phyloP scores from a whole-genome alignment of 2,329 filamentous ascomycete genomes.

The Corinectria fuckeliana region DNA sequence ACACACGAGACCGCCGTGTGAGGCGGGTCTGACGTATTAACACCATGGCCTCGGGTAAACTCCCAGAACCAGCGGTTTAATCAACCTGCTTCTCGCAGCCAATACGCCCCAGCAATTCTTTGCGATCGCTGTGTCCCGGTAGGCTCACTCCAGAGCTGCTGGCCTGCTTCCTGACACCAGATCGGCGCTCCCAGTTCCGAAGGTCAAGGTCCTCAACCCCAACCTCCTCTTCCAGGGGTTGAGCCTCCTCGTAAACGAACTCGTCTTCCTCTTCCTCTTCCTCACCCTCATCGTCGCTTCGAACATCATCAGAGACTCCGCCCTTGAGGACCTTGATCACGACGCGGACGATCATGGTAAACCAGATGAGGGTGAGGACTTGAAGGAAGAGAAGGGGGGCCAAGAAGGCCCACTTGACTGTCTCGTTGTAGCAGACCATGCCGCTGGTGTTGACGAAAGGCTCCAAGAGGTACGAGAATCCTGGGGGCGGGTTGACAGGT shows the following conservation, averaged over 20 bases:
- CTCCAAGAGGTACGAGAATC: conserved; percentile 70
- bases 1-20: conserved; percentile 20
- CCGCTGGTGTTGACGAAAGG: conserved; percentile 76
- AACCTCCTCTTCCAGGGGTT: conserved; percentile 74
- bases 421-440: conserved; percentile 78
- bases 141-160: conserved; percentile 68
- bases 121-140: conserved; percentile 75
- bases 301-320: conserved; percentile 79
- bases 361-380: conserved; percentile 83
- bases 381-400: conserved; percentile 79
- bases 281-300: conserved; percentile 80
- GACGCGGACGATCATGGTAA: conserved; percentile 84
- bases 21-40: conserved; percentile 17
- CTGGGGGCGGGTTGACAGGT: conserved; percentile 57
- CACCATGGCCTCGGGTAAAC: conserved; percentile 25
- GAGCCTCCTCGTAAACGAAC: conserved; percentile 60
- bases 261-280: conserved; percentile 64
- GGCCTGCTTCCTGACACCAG: conserved; percentile 60
- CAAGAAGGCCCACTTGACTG: conserved; percentile 79
- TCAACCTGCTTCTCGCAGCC: conserved; percentile 80
- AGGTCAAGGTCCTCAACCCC: conserved; percentile 75
- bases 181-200: conserved; percentile 65
- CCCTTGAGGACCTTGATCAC: conserved; percentile 81
- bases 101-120: conserved; percentile 81
- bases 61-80: conserved; percentile 31